Conservation (phyloP, 2,329 filamentous ascomycete species). For the Ophiocordyceps camponoti-saundersi region DNA sequence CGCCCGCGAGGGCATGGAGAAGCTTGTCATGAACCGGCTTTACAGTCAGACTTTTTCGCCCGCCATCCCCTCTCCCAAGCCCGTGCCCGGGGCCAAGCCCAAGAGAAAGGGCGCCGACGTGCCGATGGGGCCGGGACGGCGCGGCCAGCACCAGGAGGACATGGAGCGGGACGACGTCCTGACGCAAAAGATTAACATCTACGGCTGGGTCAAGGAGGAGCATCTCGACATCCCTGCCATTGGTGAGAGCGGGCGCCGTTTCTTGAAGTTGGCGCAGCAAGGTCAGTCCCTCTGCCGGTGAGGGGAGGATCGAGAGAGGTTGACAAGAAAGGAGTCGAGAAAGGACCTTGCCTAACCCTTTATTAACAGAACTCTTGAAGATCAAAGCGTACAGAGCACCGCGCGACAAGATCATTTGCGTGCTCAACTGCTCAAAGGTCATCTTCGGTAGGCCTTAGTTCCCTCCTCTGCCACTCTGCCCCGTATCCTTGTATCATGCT, state of each 20-base stretch:
- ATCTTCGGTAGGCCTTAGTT: conserved; percentile 60
- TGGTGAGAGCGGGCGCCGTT: conserved; percentile 72
- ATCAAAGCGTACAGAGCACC: conserved; percentile 96
- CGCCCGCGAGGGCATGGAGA: conserved; percentile 96
- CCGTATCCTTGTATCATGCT: background rate
- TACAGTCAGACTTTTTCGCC: conserved; percentile 95
- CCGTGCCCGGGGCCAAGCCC: conserved; percentile 50
- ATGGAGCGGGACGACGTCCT: conserved; percentile 93
- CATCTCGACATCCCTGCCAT: conserved; percentile 84
- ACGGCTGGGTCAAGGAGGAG: conserved; percentile 83
- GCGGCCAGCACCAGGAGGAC: conserved; percentile 94
- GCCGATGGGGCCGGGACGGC: conserved; percentile 61
- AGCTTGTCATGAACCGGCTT: conserved; percentile 94
- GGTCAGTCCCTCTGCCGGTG: conserved; percentile 24
- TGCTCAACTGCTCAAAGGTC: conserved; percentile 97
- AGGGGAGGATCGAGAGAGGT: background rate
- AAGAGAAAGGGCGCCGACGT: conserved; percentile 52
- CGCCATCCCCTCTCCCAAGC: conserved; percentile 68
- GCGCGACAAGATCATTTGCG: conserved; percentile 94
- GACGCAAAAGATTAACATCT: conserved; percentile 91
- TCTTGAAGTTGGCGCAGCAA: conserved; percentile 78
- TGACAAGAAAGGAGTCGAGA: background rate
- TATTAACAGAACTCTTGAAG: conserved; percentile 64
- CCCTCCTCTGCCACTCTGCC: background rate
- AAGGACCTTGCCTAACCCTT: conserved; percentile 4